Evolutionary conservation across 495 filamentous ascomycete species (phyloP).

Genomic region (Thozetella sp.): DNA sequence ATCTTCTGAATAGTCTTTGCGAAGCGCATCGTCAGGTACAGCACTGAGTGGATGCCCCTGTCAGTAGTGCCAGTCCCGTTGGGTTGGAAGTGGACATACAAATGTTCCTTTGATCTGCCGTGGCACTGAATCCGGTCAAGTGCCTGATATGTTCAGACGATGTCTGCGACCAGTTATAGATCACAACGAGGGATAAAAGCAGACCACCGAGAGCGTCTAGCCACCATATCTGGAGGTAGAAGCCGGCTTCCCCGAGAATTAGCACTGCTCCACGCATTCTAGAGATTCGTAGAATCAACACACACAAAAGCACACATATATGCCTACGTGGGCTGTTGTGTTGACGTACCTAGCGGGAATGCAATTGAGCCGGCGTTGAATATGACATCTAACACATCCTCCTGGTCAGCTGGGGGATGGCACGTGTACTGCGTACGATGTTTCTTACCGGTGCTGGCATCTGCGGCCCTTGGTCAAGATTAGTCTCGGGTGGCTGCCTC

Average conservation of each 20-base stretch:
- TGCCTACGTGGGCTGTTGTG: no score
- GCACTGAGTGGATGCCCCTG: conserved; percentile 36
- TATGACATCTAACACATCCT: conserved; percentile 64
- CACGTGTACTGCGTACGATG: background rate
- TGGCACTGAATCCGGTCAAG: conserved; percentile 79
- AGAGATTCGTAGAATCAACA: no score
- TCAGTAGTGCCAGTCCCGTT: background rate
- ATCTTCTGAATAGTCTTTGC: conserved; percentile 87
- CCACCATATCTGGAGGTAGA: conserved; percentile 79
- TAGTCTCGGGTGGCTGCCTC: conserved; percentile 61
- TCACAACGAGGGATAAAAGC: conserved; percentile 78
- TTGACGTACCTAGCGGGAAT: conserved; percentile 68
- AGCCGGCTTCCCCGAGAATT: conserved; percentile 58
- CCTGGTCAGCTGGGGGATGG: conserved; percentile 14
- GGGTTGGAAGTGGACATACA: conserved; percentile 28
- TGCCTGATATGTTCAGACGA: conserved; percentile 79
- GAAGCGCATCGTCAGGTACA: conserved; percentile 95
- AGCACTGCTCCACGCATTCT: background rate
- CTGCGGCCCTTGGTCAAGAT: conserved; percentile 29
- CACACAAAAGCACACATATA: no score
- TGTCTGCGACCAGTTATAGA: conserved; percentile 81
- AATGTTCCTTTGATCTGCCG: conserved; percentile 79
- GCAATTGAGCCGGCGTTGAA: conserved; percentile 93
- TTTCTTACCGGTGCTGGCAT: conserved; percentile 25
- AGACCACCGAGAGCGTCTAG: conserved; percentile 85